Percentiles rank a stretch among this genome's conserved stretches.
These are phyloP conservation scores for Pichia thaimueangensis DNA, from an alignment of 805 yeast species.

Conservation along the genomic window DNA sequence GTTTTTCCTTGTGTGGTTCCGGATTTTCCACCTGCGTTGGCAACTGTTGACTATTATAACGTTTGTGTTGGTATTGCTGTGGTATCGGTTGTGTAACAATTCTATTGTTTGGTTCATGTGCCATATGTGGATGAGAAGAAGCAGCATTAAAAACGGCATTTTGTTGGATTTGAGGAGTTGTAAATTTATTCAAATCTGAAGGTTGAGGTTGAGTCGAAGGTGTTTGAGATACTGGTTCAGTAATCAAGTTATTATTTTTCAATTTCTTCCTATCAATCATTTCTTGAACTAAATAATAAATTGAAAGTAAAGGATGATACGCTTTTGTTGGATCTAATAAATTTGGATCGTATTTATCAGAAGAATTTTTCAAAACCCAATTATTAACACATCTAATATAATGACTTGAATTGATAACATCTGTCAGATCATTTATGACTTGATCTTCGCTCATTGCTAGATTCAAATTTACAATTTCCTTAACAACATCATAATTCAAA, in stretches of 20 bases:
- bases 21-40: no score
- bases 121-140: constrained; percentile 12
- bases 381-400: constrained; percentile 57
- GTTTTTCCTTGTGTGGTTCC: constrained; percentile 23
- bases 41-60: neutral
- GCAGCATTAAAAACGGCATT: constrained; percentile 13
- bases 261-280: constrained; percentile 65
- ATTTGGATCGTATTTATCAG: constrained; percentile 19
- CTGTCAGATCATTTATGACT: constrained; percentile 48
- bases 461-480: constrained; percentile 72
- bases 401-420: constrained; percentile 54
- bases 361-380: constrained; percentile 47
- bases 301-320: constrained; percentile 82
- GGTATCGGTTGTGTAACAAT: constrained; percentile 25
- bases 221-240: no score
- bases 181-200: neutral
- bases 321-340: constrained; percentile 76
- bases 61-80: constrained; percentile 15
- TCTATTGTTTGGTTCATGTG: constrained; percentile 16
- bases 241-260: constrained; percentile 43
- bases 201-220: constrained; percentile 7
- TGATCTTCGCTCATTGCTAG: constrained; percentile 59
- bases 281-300: constrained; percentile 82
- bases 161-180: constrained; percentile 13
- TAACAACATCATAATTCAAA: constrained; percentile 57